These are phyloP conservation scores for Halteria grandinella DNA, from an alignment of 73 alveolate genomes.

Conservation along the genomic window DNA sequence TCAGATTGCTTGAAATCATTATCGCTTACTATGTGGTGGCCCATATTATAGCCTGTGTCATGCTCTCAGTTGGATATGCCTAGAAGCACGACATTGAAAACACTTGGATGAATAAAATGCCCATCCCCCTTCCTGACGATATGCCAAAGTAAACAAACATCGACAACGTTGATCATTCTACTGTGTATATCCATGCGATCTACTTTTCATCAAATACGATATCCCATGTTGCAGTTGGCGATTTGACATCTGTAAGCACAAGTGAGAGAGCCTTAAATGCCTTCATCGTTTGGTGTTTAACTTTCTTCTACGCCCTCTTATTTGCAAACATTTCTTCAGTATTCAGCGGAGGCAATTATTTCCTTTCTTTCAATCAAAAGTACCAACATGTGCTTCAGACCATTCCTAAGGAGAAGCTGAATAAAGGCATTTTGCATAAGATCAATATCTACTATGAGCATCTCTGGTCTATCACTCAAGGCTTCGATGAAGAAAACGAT, in stretches of 20 bases:
- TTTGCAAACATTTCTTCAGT: conserved; percentile 69
- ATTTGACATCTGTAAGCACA: conserved; percentile 48
- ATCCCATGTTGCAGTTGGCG: conserved; percentile 76
- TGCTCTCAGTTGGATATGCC: conserved; percentile 40
- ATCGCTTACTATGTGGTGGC: conserved; percentile 46
- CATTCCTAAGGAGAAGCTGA: conserved; percentile 6
- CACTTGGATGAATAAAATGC: conserved; percentile 67
- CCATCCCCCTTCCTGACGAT: conserved; percentile 57
- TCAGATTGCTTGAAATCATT: conserved; percentile 61
- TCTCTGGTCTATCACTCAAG: conserved; percentile 62
- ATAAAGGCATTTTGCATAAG: background rate
- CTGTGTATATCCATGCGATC: conserved; percentile 64
- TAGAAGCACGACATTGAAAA: conserved; percentile 41
- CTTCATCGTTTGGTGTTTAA: conserved; percentile 40
- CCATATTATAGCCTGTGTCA: conserved; percentile 61
- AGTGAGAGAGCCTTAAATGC: conserved; percentile 60
- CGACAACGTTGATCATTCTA: background rate
- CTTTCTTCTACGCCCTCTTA: conserved; percentile 63
- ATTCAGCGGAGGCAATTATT: conserved; percentile 44
- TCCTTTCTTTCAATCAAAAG: conserved; percentile 44
- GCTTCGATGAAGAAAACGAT: conserved; percentile 41
- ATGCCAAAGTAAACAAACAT: conserved; percentile 2
- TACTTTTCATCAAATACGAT: conserved; percentile 56
- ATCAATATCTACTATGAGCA: conserved; percentile 55
- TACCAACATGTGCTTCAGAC: conserved; percentile 38